Evolutionary conservation across 208 protist genomes (phyloP).

Genomic region (Polymyxa betae): DNA sequence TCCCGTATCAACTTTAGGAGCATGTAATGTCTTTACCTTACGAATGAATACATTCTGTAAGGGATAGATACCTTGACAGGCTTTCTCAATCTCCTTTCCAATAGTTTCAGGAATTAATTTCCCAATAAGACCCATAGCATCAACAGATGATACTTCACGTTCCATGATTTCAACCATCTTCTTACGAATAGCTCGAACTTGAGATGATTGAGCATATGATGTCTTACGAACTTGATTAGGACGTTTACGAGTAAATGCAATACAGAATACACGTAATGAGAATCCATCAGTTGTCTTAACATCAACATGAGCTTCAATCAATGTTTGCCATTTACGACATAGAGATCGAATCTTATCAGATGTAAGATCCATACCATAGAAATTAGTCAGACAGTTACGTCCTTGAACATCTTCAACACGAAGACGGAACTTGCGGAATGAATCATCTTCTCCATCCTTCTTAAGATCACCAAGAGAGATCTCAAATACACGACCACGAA

Average conservation of each 20-base stretch:
- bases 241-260: constrained; percentile 95
- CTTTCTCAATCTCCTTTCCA: constrained; percentile 89
- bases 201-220: constrained; percentile 92
- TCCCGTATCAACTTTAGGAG: constrained; percentile 89
- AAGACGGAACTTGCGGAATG: constrained; percentile 95
- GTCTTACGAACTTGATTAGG: constrained; percentile 90
- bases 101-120: constrained; percentile 92
- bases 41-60: constrained; percentile 95
- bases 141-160: constrained; percentile 79
- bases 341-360: constrained; percentile 95
- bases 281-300: constrained; percentile 97
- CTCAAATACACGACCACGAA: constrained; percentile 96
- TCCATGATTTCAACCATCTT: constrained; percentile 94
- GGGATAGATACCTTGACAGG: constrained; percentile 91
- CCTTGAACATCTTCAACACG: constrained; percentile 94
- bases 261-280: constrained; percentile 92
- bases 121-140: constrained; percentile 88
- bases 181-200: constrained; percentile 86
- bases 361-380: constrained; percentile 96
- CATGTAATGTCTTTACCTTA: constrained; percentile 93
- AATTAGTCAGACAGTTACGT: constrained; percentile 93
- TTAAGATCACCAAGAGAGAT: constrained; percentile 93
- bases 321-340: constrained; percentile 97
- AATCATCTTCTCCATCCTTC: constrained; percentile 81
- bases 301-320: constrained; percentile 91